Base-by-base conservation (phyloP, 2,329 filamentous ascomycete genomes). In the Scedosporium aurantiacum region DNA sequence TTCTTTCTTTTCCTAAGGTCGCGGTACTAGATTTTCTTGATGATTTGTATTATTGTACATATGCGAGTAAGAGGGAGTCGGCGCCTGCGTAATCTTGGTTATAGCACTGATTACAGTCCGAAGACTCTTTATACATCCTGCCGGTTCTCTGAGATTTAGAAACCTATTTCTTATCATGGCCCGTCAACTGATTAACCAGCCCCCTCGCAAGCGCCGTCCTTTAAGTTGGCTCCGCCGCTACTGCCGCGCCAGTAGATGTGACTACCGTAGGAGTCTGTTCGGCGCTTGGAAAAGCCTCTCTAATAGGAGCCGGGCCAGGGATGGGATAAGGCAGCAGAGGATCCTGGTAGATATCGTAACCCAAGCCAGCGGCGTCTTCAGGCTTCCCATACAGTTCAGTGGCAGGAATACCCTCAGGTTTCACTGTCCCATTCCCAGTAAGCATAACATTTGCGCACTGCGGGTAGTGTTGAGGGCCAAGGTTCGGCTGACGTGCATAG, bases 391-490 rank as follows among this genome's bases (percentile, higher is more conserved):
- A 76, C 61, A 74, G 71, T 32, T 67, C 68, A 2, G 71, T 74
- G 14, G 72, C 72, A 43, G 69, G 68, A 58, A 72, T 68, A 25
- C 64, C 68, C 18, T 63, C 56, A 28, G 72, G 67, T 7, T 63
- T 62, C 8, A 63, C 64, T 0, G 67, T 65, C 27, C 74, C 74
- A 54, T 71, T 69, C 45, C 79, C 78, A 57, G 72, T 74, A 55
- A 81, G 72, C 67, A 76, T 70, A 54, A 80, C 67, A 66, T 80
- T 79, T 63, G 79, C 71, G 66, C 79, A 82, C 71, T 80, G 77
- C 14, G 79, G 78, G 68, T 82, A 82, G 62, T 74, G 72, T 68
- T 82, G 79, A 1, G 79, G 78, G 59, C 75, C 75, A 2, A 40
- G 45, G 12, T 72, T 67, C 56, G 58, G 60, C 45, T 69, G 65